phyloP scores from a whole-genome alignment of 1,284 basidiomycete species.

The Grifola frondosa region DNA sequence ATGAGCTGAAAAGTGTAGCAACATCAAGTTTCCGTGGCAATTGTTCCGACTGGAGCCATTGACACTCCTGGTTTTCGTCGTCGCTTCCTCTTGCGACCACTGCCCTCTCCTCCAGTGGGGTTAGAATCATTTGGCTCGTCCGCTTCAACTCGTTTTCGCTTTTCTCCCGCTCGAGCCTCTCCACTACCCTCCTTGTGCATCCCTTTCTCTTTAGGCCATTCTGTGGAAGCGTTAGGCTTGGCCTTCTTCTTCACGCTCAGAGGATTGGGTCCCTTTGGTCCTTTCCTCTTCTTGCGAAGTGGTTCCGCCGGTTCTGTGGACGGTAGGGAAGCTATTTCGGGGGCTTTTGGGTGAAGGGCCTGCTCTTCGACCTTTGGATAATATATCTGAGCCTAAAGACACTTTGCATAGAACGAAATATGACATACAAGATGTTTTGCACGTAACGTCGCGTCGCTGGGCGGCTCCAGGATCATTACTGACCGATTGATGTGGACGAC shows the following conservation, averaged over 20 bases:
- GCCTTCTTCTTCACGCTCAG: conserved; percentile 88
- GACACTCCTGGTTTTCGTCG: conserved; percentile 27
- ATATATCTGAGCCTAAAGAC: conserved; percentile 1
- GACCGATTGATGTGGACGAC: conserved; percentile 87
- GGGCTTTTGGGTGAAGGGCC: conserved; percentile 45
- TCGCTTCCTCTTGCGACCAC: conserved; percentile 36
- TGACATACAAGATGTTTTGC: conserved; percentile 62
- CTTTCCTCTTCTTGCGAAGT: conserved; percentile 62
- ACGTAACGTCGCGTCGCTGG: conserved; percentile 71
- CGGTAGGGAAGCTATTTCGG: conserved; percentile 44
- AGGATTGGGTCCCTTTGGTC: conserved; percentile 89
- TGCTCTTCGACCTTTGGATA: conserved; percentile 52
- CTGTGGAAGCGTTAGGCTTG: conserved; percentile 7
- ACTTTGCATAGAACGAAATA: background rate
- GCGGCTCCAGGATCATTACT: conserved; percentile 88
- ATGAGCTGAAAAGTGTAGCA: no score
- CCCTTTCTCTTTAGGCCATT: conserved; percentile 3
- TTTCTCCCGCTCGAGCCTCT: conserved; percentile 15
- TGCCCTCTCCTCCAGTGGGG: conserved; percentile 1
- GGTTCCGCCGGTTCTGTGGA: conserved; percentile 37
- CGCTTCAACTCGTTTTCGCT: conserved; percentile 25
- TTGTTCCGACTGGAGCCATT: background rate
- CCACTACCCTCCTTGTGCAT: background rate
- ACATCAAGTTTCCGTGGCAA: no score
- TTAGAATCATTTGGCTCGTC: conserved; percentile 3